Conservation (phyloP, 345 rosid species). For the Gynandropsis gynandra region DNA sequence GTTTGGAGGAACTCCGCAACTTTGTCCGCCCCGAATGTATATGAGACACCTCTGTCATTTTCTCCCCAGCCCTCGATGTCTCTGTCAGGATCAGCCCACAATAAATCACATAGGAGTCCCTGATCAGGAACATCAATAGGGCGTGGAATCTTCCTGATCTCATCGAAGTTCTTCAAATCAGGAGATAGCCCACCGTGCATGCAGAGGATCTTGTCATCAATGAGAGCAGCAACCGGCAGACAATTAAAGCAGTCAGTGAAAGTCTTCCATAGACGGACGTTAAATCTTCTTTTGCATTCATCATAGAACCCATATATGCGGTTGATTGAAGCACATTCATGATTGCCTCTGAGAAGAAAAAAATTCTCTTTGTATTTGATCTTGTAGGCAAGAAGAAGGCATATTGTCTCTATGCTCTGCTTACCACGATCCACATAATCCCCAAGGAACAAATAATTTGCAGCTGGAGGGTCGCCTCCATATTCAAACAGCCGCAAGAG, state of each 20-base stretch:
- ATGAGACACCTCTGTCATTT: constrained; percentile 78
- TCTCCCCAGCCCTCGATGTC: constrained; percentile 63
- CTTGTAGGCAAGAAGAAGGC: constrained; percentile 58
- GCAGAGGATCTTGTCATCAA: constrained; percentile 73
- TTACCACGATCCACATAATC: constrained; percentile 76
- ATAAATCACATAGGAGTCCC: constrained; percentile 74
- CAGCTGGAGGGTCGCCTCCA: constrained; percentile 61
- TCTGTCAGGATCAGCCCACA: constrained; percentile 74
- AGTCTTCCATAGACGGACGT: constrained; percentile 56
- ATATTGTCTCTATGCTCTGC: constrained; percentile 59
- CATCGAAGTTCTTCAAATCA: constrained; percentile 48
- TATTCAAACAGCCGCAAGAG: constrained; percentile 72
- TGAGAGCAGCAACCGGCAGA: constrained; percentile 52
- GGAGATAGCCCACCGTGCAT: constrained; percentile 90
- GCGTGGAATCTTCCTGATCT: constrained; percentile 51
- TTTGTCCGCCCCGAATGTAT: constrained; percentile 45
- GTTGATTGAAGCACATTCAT: constrained; percentile 58
- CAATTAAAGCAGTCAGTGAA: constrained; percentile 52
- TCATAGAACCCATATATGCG: constrained; percentile 61
- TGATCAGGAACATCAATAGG: constrained; percentile 66
- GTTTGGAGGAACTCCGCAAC: constrained; percentile 59
- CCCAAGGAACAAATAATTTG: constrained; percentile 70
- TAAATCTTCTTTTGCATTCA: constrained; percentile 67
- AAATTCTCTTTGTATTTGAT: constrained; percentile 52
- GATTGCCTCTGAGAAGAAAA: constrained; percentile 54